Base-by-base conservation (phyloP, 257 asterid species). In the Handroanthus guayacan region DNA sequence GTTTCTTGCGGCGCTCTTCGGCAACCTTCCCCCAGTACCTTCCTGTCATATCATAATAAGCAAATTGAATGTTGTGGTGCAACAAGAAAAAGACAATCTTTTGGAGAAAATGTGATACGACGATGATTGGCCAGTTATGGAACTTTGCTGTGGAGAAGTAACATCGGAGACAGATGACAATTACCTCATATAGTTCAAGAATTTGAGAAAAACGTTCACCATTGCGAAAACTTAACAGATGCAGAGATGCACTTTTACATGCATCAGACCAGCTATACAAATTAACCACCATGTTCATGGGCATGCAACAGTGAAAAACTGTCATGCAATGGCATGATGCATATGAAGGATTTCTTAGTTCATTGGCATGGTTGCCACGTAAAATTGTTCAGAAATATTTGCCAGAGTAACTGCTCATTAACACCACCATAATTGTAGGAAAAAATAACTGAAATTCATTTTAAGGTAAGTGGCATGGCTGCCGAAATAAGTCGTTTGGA, bases 1-100 rank as follows among this genome's bases (percentile, higher is more conserved):
- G 97, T 74, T 91, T 95, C 83, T 82, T 92, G 80, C 87, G 87
- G 56, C 86, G 88, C 70, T 91, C 95, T 65, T 91, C 94, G 79
- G 92, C 91, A 85, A 95, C 82, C 86, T 86, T 95, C 62, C 54
- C 91, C 99, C 98, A 95, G 72, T 95, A 95, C 78, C 56, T 92
- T 69, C 88, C 99, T 95, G 82, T 72, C 50, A 75, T 77, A 48
- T 78, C 20, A 72, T 67, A 47, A 72, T 55, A 81, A 43, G 81
- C 52, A 71, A 70, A 57, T 71, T 34, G 62, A 72, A 41, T 34
- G 38, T 60, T 58, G 6, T 16, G 20, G 38, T 66, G n/a, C 64
- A 52, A 12, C 31, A 25, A 58, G 31, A 14, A 62, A 25, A 54
- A 41, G 71, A 77, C 10, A 34, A 52, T 14, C 47, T 58, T 43